Conservation (phyloP, 2,329 filamentous ascomycete species). For the Blumeriella jaapii region DNA sequence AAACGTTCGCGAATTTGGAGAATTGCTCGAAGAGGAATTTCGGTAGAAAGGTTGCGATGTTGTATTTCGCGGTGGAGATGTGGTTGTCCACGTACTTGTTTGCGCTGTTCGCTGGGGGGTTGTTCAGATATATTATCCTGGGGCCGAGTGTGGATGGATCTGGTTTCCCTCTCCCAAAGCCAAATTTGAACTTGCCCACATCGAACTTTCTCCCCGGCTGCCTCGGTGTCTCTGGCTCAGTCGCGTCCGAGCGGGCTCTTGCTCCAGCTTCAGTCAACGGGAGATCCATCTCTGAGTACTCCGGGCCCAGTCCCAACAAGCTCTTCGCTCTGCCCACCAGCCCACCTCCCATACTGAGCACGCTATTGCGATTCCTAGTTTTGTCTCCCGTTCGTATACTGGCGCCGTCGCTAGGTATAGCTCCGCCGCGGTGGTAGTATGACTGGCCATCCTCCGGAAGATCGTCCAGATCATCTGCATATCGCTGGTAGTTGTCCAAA, state of each 20-base stretch:
- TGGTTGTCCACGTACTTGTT: constrained; percentile 96
- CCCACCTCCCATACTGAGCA: constrained; percentile 76
- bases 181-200: constrained; percentile 78
- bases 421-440: constrained; percentile 67
- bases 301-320: constrained; percentile 72
- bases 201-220: constrained; percentile 45
- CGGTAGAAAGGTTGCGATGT: constrained; percentile 79
- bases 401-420: constrained; percentile 44
- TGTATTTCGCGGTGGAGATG: constrained; percentile 97
- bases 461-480: constrained; percentile 80
- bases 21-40: constrained; percentile 99
- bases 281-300: constrained; percentile 97
- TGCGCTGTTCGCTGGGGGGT: constrained; percentile 76
- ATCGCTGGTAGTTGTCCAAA: constrained; percentile 79
- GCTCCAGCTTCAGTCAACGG: constrained; percentile 72
- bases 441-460: constrained; percentile 67
- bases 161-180: constrained; percentile 71
- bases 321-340: constrained; percentile 80
- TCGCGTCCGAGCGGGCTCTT: constrained; percentile 33
- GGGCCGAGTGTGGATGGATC: constrained; percentile 89
- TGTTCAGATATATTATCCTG: constrained; percentile 90
- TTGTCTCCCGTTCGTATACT: constrained; percentile 37
- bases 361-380: constrained; percentile 74
- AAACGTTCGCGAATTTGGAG: constrained; percentile 97
- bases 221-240: constrained; percentile 34